Conservation (phyloP, 441 rosid species). For the Dalechampia spathulata region DNA sequence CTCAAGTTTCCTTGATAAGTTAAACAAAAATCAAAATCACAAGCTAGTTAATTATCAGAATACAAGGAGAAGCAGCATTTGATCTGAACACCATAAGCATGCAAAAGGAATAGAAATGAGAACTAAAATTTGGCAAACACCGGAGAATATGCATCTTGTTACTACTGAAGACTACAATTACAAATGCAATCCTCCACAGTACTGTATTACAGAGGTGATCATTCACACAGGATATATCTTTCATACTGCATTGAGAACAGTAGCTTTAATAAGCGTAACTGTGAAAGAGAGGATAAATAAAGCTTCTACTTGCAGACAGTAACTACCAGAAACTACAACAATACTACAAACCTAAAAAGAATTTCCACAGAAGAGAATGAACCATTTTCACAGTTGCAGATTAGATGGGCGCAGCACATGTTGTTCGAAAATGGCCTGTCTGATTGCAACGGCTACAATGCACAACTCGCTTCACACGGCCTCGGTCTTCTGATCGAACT, state of each 20-base stretch:
- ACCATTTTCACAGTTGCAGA: slow-evolving; percentile 8
- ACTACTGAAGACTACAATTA: background rate
- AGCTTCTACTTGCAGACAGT: slow-evolving; percentile 21
- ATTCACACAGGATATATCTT: background rate
- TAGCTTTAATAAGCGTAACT: slow-evolving; percentile 4
- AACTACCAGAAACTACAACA: slow-evolving; percentile 15
- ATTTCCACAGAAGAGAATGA: slow-evolving; percentile 20
- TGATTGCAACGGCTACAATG: slow-evolving; percentile 98
- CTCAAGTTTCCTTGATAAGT: too few relatives aligned
- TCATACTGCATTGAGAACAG: slow-evolving; percentile 6
- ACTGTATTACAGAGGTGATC: slow-evolving; percentile 11
- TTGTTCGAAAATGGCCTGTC: slow-evolving; percentile 95
- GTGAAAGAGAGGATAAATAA: slow-evolving; percentile 8
- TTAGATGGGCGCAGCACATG: slow-evolving; percentile 92
- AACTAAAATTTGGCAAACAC: background rate
- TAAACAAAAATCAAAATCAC: too few relatives aligned
- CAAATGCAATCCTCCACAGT: slow-evolving; percentile 3
- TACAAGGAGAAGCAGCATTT: too few relatives aligned
- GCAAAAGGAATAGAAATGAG: too few relatives aligned
- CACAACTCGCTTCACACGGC: slow-evolving; percentile 81
- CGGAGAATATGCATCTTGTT: background rate
- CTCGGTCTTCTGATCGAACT: slow-evolving; percentile 82
- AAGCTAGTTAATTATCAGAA: too few relatives aligned
- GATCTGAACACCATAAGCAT: too few relatives aligned
- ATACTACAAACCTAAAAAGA: slow-evolving; percentile 4